These are phyloP conservation scores for Sclerotinia nivalis DNA, from an alignment of 2,329 filamentous ascomycete genomes.

Conservation along the genomic window DNA sequence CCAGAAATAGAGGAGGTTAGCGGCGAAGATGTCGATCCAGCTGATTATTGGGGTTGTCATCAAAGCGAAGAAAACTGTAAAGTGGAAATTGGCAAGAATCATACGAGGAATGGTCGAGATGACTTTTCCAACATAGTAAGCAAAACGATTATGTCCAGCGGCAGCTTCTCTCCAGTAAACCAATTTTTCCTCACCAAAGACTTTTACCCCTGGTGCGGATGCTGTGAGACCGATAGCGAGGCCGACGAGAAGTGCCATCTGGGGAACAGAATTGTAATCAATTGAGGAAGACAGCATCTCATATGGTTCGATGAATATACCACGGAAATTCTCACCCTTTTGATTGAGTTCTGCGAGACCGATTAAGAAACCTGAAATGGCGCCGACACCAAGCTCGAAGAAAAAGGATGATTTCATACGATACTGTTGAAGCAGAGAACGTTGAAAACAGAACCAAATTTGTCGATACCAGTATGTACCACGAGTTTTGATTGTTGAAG, in stretches of 20 bases:
- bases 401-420: slow-evolving; percentile 53
- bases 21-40: slow-evolving; percentile 46
- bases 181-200: slow-evolving; percentile 42
- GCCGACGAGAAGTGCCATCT: slow-evolving; percentile 53
- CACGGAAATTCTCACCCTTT: slow-evolving; percentile 55
- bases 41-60: slow-evolving; percentile 14
- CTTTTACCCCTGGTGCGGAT: slow-evolving; percentile 55
- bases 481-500: slow-evolving; percentile 50
- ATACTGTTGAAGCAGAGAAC: slow-evolving; percentile 58
- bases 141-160: slow-evolving; percentile 55
- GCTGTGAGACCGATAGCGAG: slow-evolving; percentile 59
- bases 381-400: slow-evolving; percentile 56
- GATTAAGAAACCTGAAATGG: slow-evolving; percentile 54
- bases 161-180: slow-evolving; percentile 57
- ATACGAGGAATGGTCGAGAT: slow-evolving; percentile 49
- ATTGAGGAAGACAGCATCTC: slow-evolving; percentile 52
- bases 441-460: slow-evolving; percentile 52
- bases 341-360: slow-evolving; percentile 53
- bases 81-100: slow-evolving; percentile 53
- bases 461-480: slow-evolving; percentile 53
- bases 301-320: slow-evolving; percentile 54
- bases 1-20: slow-evolving; percentile 54
- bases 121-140: slow-evolving; percentile 59
- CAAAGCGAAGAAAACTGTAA: slow-evolving; percentile 45
- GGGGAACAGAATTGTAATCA: slow-evolving; percentile 52